phyloP scores from a whole-genome alignment of 352 stramenopile species.

The Phytophthora crassamura region DNA sequence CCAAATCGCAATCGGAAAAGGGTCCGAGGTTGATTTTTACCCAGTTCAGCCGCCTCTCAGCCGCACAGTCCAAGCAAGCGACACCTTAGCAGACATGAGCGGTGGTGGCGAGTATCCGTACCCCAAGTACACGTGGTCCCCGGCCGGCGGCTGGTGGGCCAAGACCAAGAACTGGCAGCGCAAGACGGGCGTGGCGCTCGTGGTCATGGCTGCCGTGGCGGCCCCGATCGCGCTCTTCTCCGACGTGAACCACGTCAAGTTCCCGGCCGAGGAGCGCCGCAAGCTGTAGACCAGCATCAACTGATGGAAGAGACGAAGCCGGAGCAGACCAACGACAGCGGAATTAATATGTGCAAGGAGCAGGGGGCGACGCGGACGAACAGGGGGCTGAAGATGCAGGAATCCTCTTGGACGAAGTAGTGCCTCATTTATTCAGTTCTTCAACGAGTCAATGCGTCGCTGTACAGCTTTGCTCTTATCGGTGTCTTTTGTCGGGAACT shows the following conservation, averaged over 20 bases:
- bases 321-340: conserved; percentile 2
- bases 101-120: conserved; percentile 86
- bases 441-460: conserved; percentile 2
- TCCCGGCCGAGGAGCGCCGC: conserved; percentile 72
- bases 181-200: conserved; percentile 71
- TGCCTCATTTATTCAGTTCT: background rate
- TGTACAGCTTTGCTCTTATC: conserved; percentile 15
- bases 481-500: background rate
- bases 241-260: conserved; percentile 73
- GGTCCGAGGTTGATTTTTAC: too few relatives aligned
- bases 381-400: background rate
- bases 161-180: conserved; percentile 87
- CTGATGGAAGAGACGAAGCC: background rate
- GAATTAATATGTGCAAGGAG: conserved; percentile 32
- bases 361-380: conserved; percentile 5
- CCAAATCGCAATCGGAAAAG: too few relatives aligned
- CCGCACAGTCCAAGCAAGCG: conserved; percentile 28
- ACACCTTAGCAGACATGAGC: conserved; percentile 55
- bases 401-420: background rate
- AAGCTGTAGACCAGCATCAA: conserved; percentile 40
- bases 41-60: conserved; percentile 4
- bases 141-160: conserved; percentile 85
- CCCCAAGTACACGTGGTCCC: conserved; percentile 89
- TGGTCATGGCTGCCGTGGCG: conserved; percentile 52
- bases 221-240: conserved; percentile 71